Evolutionary conservation across 345 rosid genomes (phyloP).

Genomic region (Tarenaya hassleriana): DNA sequence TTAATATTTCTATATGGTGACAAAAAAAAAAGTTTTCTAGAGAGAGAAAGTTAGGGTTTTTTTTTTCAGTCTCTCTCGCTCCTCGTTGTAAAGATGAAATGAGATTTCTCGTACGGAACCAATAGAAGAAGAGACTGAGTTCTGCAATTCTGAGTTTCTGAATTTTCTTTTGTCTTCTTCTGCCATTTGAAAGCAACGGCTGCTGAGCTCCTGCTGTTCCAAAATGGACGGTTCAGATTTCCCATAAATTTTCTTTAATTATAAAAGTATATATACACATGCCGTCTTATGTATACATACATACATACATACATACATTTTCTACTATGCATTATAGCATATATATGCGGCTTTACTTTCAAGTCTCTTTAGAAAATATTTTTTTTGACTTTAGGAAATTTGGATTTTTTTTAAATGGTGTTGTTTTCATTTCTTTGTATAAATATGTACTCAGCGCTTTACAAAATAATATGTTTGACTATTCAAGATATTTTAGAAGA

Average conservation of each 20-base stretch:
- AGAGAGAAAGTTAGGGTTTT: conserved; percentile 24
- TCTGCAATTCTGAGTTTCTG: neutral
- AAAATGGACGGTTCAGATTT: conserved; percentile 48
- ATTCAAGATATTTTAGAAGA: too few species aligned
- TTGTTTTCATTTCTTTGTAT: too few species aligned
- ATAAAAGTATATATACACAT: neutral
- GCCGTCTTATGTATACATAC: conserved; percentile 11
- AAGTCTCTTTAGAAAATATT: too few species aligned
- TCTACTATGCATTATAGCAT: too few species aligned
- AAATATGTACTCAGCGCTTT: too few species aligned
- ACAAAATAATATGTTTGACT: too few species aligned
- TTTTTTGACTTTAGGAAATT: too few species aligned
- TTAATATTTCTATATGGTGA: too few species aligned
- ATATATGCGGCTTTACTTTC: too few species aligned
- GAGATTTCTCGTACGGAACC: conserved; percentile 41
- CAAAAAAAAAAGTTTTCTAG: conserved; percentile 5
- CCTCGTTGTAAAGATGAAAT: conserved; percentile 21
- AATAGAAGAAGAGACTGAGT: conserved; percentile 27
- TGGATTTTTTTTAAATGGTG: too few species aligned
- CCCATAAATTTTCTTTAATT: conserved; percentile 16
- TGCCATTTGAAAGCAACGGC: too few species aligned
- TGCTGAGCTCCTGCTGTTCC: conserved; percentile 1
- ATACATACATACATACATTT: neutral
- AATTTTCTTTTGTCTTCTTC: too few species aligned
- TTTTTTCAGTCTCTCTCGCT: conserved; percentile 18